Evolutionary conservation across 2,329 filamentous ascomycete genomes (phyloP), one percentile per base, ranked within the genome.

Genomic region (Sporothrix protearum): DNA sequence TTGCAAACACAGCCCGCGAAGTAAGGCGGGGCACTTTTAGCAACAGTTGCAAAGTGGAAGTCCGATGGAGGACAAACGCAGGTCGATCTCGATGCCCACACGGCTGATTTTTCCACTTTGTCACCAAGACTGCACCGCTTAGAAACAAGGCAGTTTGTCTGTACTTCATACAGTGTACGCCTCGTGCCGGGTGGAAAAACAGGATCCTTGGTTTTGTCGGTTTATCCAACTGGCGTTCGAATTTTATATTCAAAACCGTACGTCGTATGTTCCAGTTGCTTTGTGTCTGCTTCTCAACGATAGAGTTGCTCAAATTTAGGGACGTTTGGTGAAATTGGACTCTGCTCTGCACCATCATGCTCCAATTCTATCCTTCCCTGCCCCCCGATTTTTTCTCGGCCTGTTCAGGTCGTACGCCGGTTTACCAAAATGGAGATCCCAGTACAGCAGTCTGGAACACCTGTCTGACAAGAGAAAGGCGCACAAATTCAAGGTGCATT

Each of bases 401-500:
- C 33, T 10, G 33, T 19, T 8, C 33, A 63, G 3, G 33, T 3
- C 19, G n/a, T 16, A 7, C 55, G 7, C 16, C 64, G 64, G 64
- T 39, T 68, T 68, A 68, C 64, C 64, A 68, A n/a, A 68, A 68
- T 10, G 33, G 64, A 47, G 7, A 55, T 16, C 19, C 47, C 64
- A 53, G 19, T 22, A 9, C 30, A 68, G 25, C 45, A 47, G 22
- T 12, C n/a, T 64, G 61, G 39, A 45, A 42, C 57, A 14, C 25
- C 25, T 3, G 12, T 33, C 57, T 33, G 28, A 39, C 57, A 61
- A 19, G 30, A 22, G 5, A 33, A 16, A 57, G 14, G 19, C 12
- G 22, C 3, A 5, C 25, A 25, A 30, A 28, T 8, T 42, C 33
- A 22, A 25, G 57, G 19, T 42, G 33, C 22, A 25, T 19, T 16